Percentiles rank a stretch among this genome's conserved stretches.
Evolutionary conservation across 345 rosid species (phyloP).

Genomic region (Eucalyptus camaldulensis): DNA sequence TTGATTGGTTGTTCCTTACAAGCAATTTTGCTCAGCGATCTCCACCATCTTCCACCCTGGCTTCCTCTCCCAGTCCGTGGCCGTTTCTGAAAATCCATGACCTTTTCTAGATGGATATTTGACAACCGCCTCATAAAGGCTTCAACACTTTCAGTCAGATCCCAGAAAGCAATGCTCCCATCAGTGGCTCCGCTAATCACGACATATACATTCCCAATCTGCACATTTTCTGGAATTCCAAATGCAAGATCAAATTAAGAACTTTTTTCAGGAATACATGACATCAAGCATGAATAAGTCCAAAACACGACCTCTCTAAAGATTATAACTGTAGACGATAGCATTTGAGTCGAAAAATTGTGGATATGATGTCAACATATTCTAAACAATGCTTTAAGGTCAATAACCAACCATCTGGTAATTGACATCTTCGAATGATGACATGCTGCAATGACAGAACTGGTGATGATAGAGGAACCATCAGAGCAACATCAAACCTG

Average conservation of each 20-base stretch:
- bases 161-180: slow-evolving; percentile 92
- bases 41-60: slow-evolving; percentile 91
- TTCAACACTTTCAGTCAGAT: slow-evolving; percentile 54
- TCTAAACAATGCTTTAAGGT: not conserved
- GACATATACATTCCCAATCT: slow-evolving; percentile 28
- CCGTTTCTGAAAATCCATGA: slow-evolving; percentile 53
- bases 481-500: slow-evolving; percentile 88
- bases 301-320: not conserved
- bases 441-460: slow-evolving; percentile 70
- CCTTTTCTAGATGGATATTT: slow-evolving; percentile 32
- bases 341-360: not conserved
- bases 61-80: slow-evolving; percentile 96
- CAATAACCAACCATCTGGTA: slow-evolving; percentile 34
- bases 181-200: slow-evolving; percentile 88
- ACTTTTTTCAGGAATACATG: not conserved
- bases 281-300: not conserved
- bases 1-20: slow-evolving; percentile 7
- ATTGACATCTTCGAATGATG: slow-evolving; percentile 25
- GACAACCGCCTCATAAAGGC: slow-evolving; percentile 54
- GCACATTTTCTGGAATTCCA: slow-evolving; percentile 27
- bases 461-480: slow-evolving; percentile 59
- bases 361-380: not conserved
- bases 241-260: not conserved
- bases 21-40: slow-evolving; percentile 16
- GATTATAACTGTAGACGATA: not conserved